phyloP scores from a whole-genome alignment of 2,329 filamentous ascomycete genomes.

The Botrytis squamosa region DNA sequence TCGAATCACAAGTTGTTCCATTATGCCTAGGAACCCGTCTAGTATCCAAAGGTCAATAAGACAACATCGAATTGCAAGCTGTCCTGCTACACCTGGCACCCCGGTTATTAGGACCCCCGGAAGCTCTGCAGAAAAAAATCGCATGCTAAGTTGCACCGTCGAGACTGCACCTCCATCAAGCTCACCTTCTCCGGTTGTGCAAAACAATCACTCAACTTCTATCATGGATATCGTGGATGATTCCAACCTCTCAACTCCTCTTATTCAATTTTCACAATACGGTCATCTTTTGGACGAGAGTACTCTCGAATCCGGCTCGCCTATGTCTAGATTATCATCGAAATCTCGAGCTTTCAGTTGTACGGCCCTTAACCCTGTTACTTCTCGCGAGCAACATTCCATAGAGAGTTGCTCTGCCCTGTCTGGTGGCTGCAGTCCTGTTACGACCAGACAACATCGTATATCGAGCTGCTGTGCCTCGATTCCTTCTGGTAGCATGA shows the following conservation, averaged over 20 bases:
- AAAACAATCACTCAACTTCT: neutral
- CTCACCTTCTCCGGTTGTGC: neutral
- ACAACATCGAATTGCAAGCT: slow-evolving; percentile 9
- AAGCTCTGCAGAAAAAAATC: neutral
- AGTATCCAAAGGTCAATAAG: neutral
- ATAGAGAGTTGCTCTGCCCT: neutral
- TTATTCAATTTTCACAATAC: slow-evolving; percentile 3
- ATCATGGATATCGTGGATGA: neutral
- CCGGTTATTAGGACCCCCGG: neutral
- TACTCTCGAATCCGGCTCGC: neutral
- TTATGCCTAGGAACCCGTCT: neutral
- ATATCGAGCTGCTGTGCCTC: slow-evolving; percentile 14
- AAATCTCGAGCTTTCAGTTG: neutral
- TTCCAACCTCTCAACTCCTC: neutral
- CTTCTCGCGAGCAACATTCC: neutral
- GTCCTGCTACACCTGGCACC: neutral
- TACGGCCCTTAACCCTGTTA: neutral
- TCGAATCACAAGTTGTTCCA: slow-evolving; percentile 12
- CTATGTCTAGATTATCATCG: neutral
- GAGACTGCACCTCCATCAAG: neutral
- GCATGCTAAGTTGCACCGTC: slow-evolving; percentile 5
- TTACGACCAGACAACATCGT: neutral
- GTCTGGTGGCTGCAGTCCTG: neutral
- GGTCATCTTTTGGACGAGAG: neutral
- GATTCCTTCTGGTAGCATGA: neutral